Evolutionary conservation across 768 basidiomycete genomes (phyloP), one percentile per base, ranked within the genome.

Genomic region (Suillus placidus): DNA sequence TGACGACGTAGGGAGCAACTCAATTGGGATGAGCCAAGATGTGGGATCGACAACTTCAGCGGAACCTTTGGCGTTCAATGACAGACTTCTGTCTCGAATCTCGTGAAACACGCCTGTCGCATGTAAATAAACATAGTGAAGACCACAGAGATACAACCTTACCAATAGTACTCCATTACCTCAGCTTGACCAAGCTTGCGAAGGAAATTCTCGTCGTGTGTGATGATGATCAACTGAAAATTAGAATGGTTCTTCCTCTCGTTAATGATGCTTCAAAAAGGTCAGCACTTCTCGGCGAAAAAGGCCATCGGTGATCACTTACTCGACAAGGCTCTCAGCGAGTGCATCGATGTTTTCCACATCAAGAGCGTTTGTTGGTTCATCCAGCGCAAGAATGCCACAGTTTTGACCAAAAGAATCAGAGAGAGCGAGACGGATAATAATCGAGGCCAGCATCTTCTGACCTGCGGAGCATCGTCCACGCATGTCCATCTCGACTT

Each of bases 401-500:
- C 97, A 99, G 70, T 97, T 97, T 75, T 95, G 93, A 3, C 95
- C 95, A 72, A 99, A 99, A 3, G 95, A 97, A 74, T 99, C 97
- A 6, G 97, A 97, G 34, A 99, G 84, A 4, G 97, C 97, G 42
- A 99, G 88, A 7, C 97, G 89, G 72, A 99, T 99, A 78, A 99
- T 94, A 77, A 99, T 98, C 26, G 94, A 96, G 12, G 97, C 97
- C 65, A 99, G 81, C 86, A 99, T 98, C 80, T 99, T 99, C 79
- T 99, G 97, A 0, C 97, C 97, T 1, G 97, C 97, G 18, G 93
- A 95, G 79, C 97, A 99, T 68, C 97, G 88, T 32, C 97, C 97
- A 64, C 97, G 89, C 97, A 99, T 99, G 78, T 99, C 97, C 93
- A 99, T 95, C 78, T 99, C 97, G 8, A 98, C 96, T 72, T 95